These are phyloP conservation scores for Vaccinium myrtillus DNA, from an alignment of 148 eudicot genomes.

Conservation along the genomic window DNA sequence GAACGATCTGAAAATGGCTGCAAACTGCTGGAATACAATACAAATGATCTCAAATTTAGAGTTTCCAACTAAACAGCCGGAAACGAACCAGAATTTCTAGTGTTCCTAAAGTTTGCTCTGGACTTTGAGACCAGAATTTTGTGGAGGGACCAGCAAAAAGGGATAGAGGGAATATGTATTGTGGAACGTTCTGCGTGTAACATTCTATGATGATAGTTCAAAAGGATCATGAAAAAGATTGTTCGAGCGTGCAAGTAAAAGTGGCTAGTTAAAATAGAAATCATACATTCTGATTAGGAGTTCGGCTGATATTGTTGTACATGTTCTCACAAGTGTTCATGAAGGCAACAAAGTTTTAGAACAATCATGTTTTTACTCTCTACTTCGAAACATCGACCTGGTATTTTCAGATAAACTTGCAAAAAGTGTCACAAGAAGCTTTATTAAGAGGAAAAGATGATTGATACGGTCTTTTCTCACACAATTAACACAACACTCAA, in stretches of 20 bases:
- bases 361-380: neutral
- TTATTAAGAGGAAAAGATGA: neutral
- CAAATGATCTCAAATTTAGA: neutral
- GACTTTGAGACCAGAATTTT: no score
- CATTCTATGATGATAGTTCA: no score
- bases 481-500: neutral
- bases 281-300: neutral
- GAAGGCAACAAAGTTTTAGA: neutral
- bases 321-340: neutral
- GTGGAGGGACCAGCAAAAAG: no score
- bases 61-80: neutral
- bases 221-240: no score
- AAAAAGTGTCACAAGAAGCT: neutral
- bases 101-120: no score
- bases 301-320: neutral
- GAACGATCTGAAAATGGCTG: neutral
- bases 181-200: no score
- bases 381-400: neutral
- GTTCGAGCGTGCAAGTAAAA: no score
- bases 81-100: no score
- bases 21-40: neutral
- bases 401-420: neutral
- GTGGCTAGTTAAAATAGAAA: neutral
- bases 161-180: no score
- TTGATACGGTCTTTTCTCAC: neutral